Conservation (phyloP, 148 eudicot genomes). For the Fallopia convolvulus region DNA sequence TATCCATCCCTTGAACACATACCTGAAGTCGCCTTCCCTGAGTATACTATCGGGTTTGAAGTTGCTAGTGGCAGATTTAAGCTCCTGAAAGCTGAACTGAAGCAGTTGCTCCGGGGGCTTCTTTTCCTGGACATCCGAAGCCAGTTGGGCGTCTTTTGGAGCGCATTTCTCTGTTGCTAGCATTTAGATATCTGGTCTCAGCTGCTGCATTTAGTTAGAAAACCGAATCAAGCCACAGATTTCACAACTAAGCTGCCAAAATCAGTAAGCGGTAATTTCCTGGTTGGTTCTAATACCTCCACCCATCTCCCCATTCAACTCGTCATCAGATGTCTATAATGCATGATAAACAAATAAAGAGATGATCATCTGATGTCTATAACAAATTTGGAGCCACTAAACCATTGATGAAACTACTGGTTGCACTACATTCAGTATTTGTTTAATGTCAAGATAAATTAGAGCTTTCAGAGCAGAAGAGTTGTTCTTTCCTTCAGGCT, state of each 20-base stretch:
- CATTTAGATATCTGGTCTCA: constrained; percentile 83
- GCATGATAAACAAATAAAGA: too few relatives aligned
- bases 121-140: constrained; percentile 43
- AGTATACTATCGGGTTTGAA: constrained; percentile 95
- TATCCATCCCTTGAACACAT: constrained; percentile 94
- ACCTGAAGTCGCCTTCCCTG: constrained; percentile 96
- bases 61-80: constrained; percentile 90
- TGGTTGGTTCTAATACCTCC: too few relatives aligned
- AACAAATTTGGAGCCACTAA: too few relatives aligned
- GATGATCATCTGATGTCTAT: too few relatives aligned
- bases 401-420: too few relatives aligned
- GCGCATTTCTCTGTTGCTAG: constrained; percentile 91
- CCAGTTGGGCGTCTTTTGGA: constrained; percentile 53
- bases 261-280: too few relatives aligned
- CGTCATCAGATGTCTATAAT: too few relatives aligned
- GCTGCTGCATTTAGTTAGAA: constrained; percentile 44
- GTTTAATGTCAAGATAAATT: too few relatives aligned
- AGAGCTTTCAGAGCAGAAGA: too few relatives aligned
- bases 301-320: too few relatives aligned
- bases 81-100: constrained; percentile 65
- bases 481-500: too few relatives aligned
- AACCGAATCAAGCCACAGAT: neutral
- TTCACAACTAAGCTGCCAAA: neutral
- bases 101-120: constrained; percentile 52
- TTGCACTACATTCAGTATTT: too few relatives aligned